Conservation (phyloP, 495 filamentous ascomycete genomes). For the Pyrenula massariospora region DNA sequence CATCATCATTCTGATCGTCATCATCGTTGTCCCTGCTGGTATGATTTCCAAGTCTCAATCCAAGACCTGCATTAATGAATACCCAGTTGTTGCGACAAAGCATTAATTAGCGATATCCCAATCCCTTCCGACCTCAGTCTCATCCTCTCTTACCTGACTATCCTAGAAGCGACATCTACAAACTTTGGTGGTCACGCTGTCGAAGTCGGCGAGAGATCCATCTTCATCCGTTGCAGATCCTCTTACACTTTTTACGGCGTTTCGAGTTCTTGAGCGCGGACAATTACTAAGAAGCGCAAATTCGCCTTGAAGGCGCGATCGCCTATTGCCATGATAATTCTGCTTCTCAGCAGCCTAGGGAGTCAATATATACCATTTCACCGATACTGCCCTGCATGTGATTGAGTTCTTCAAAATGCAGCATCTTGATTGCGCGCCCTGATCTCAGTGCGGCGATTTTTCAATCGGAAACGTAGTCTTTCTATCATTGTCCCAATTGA, state of each 20-base stretch:
- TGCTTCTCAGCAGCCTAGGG: background rate
- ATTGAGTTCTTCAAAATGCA: no score
- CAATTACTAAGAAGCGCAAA: slow-evolving; percentile 13
- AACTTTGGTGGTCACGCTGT: slow-evolving; percentile 14
- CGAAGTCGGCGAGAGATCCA: slow-evolving; percentile 14
- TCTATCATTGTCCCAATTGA: no score
- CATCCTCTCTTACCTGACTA: background rate
- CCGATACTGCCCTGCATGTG: no score
- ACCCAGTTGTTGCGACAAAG: slow-evolving; percentile 19
- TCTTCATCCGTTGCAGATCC: slow-evolving; percentile 18
- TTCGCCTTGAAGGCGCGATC: background rate
- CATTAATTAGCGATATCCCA: background rate
- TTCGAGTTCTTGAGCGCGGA: slow-evolving; percentile 18
- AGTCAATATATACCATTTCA: background rate
- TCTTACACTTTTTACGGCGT: slow-evolving; percentile 7
- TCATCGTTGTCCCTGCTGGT: slow-evolving; percentile 90
- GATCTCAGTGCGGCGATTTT: no score
- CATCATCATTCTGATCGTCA: slow-evolving; percentile 74
- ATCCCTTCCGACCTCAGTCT: background rate
- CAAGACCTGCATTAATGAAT: slow-evolving; percentile 8
- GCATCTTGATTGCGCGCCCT: no score
- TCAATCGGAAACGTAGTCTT: no score
- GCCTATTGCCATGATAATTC: background rate
- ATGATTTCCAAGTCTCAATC: slow-evolving; percentile 14
- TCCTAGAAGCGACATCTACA: background rate